phyloP scores from a whole-genome alignment of 116 monocot genomes.

The Zostera marina region DNA sequence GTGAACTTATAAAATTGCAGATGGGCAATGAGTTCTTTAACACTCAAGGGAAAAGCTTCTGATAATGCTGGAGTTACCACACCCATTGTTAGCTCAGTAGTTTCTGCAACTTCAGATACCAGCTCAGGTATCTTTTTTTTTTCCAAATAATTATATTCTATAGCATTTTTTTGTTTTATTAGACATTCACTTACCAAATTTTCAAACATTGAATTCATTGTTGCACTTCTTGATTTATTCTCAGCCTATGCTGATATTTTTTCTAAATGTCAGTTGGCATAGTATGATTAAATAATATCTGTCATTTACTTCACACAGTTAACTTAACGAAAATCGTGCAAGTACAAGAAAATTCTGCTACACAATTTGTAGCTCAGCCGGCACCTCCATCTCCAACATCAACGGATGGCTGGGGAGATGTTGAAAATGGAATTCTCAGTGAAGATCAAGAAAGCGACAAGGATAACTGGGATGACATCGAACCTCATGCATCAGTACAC shows the following conservation, averaged over 20 bases:
- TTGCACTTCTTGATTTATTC: too few relatives aligned
- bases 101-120: conserved; percentile 31
- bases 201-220: too few relatives aligned
- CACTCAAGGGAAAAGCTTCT: conserved; percentile 74
- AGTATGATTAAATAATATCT: not conserved
- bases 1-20: conserved; percentile 19
- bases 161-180: not conserved
- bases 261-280: too few relatives aligned
- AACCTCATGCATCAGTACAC: conserved; percentile 43
- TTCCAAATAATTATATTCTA: not conserved
- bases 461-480: conserved; percentile 94
- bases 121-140: conserved; percentile 33
- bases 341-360: conserved; percentile 19
- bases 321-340: conserved; percentile 3
- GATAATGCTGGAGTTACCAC: conserved; percentile 45
- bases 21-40: conserved; percentile 99
- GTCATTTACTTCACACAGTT: not conserved
- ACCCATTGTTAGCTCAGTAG: conserved; percentile 25
- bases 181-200: too few relatives aligned
- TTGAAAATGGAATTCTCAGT: conserved; percentile 36
- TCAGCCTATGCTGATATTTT: too few relatives aligned
- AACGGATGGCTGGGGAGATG: conserved; percentile 84
- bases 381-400: conserved; percentile 76
- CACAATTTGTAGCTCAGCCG: conserved; percentile 31
- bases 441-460: conserved; percentile 64